A percentile compares a stretch with the other conserved stretches of the same genome.
Conservation (phyloP, 331 rosid species). For the Phaseolus coccineus region DNA sequence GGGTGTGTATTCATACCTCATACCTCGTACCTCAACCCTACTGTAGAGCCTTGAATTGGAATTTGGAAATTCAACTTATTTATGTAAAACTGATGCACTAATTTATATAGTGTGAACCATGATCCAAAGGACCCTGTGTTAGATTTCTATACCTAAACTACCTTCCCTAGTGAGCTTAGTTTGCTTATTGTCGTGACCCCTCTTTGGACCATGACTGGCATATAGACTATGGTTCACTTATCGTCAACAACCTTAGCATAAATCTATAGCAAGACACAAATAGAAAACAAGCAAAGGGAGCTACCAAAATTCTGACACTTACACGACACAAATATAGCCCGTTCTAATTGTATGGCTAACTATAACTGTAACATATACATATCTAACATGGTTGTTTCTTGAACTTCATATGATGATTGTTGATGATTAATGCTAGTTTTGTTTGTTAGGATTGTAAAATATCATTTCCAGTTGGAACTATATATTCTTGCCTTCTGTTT, state of each 20-base stretch:
- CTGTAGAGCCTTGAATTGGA: neutral
- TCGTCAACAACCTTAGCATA: too few species aligned
- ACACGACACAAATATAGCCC: neutral
- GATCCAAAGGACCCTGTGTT: neutral
- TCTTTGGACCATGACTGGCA: too few species aligned
- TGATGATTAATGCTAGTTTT: conserved; percentile 24
- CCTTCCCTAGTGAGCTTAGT: neutral
- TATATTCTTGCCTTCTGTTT: neutral
- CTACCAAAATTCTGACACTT: neutral
- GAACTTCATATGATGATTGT: conserved; percentile 11
- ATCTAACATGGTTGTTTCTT: conserved; percentile 22
- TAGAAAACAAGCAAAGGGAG: too few species aligned
- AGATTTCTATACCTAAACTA: neutral
- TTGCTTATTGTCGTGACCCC: neutral
- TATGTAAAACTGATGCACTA: conserved; percentile 1
- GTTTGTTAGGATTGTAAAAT: conserved; percentile 29
- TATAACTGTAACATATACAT: neutral
- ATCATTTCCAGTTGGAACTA: neutral
- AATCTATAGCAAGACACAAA: too few species aligned
- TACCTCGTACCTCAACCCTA: conserved; percentile 27
- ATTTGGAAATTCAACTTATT: conserved; percentile 26
- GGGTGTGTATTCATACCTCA: conserved; percentile 61
- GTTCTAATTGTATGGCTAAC: neutral
- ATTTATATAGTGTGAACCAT: conserved; percentile 1
- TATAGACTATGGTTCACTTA: too few species aligned